phyloP scores from a whole-genome alignment of 805 yeast genomes.

The Candida wancherniae region DNA sequence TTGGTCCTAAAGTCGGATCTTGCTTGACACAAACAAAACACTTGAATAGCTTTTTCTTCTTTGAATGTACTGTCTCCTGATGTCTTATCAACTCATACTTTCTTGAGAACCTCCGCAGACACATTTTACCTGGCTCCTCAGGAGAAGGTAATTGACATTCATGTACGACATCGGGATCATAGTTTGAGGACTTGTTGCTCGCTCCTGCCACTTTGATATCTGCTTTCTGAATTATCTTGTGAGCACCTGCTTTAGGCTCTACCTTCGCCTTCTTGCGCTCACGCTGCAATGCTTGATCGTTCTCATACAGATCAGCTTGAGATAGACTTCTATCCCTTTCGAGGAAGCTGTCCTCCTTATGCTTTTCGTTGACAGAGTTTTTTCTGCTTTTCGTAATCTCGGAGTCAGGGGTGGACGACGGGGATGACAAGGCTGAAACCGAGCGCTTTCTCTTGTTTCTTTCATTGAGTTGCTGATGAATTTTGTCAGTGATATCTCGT shows the following conservation, averaged over 20 bases:
- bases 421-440: slow-evolving; percentile 4
- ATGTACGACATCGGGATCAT: slow-evolving; percentile 44
- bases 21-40: slow-evolving; percentile 82
- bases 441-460: slow-evolving; percentile 4
- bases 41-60: slow-evolving; percentile 76
- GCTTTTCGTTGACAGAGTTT: not conserved
- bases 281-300: not conserved
- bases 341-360: slow-evolving; percentile 1
- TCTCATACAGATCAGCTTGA: slow-evolving; percentile 4
- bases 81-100: slow-evolving; percentile 94
- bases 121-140: slow-evolving; percentile 37
- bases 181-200: slow-evolving; percentile 36
- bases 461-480: slow-evolving; percentile 1
- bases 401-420: slow-evolving; percentile 5
- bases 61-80: slow-evolving; percentile 93
- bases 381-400: slow-evolving; percentile 4
- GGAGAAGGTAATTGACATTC: slow-evolving; percentile 44
- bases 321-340: too few species aligned
- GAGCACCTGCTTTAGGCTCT: slow-evolving; percentile 26
- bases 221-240: slow-evolving; percentile 23
- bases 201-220: slow-evolving; percentile 15
- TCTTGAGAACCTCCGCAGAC: slow-evolving; percentile 40
- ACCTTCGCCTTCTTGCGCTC: slow-evolving; percentile 15
- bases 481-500: slow-evolving; percentile 2
- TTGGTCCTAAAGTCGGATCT: slow-evolving; percentile 49